phyloP scores from a whole-genome alignment of 805 yeast genomes.

The Candida alai region DNA sequence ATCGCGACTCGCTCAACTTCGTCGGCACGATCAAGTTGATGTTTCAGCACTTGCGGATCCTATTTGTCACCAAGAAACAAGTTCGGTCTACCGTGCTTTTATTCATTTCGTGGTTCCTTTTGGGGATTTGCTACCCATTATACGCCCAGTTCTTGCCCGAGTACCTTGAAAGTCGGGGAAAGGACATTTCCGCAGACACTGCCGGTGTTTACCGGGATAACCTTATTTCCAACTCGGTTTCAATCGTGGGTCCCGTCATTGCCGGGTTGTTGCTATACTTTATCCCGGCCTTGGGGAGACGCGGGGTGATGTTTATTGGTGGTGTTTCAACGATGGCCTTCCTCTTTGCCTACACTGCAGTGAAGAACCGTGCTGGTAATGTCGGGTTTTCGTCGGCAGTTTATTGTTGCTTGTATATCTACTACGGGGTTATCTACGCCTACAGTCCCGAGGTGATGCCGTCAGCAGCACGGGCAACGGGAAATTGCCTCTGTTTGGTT shows the following conservation, averaged over 20 bases:
- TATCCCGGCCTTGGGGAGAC: conserved; percentile 43
- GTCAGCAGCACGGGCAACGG: conserved; percentile 33
- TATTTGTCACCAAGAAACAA: conserved; percentile 37
- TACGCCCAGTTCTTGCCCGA: conserved; percentile 50
- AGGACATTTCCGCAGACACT: conserved; percentile 27
- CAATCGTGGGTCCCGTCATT: conserved; percentile 28
- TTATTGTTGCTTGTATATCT: conserved; percentile 37
- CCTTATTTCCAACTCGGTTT: conserved; percentile 22
- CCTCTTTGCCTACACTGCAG: conserved; percentile 58
- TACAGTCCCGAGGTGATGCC: conserved; percentile 39
- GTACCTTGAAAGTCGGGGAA: conserved; percentile 50
- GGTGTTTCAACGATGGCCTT: conserved; percentile 53
- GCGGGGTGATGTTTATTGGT: conserved; percentile 56
- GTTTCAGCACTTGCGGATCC: conserved; percentile 35
- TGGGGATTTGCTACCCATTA: conserved; percentile 54
- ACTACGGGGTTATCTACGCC: conserved; percentile 32
- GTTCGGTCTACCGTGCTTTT: conserved; percentile 37
- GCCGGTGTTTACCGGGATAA: conserved; percentile 24
- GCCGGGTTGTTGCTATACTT: conserved; percentile 20
- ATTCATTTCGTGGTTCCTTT: conserved; percentile 49
- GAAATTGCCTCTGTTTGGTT: conserved; percentile 32
- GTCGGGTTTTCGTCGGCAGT: conserved; percentile 49
- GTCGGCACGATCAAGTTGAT: conserved; percentile 20
- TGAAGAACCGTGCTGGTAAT: conserved; percentile 42
- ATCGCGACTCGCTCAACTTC: conserved; percentile 18